A percentile compares a stretch with the other conserved stretches of the same genome.
These are phyloP conservation scores for Paramecium pentaurelia DNA, from an alignment of 73 alveolate species.

Conservation along the genomic window DNA sequence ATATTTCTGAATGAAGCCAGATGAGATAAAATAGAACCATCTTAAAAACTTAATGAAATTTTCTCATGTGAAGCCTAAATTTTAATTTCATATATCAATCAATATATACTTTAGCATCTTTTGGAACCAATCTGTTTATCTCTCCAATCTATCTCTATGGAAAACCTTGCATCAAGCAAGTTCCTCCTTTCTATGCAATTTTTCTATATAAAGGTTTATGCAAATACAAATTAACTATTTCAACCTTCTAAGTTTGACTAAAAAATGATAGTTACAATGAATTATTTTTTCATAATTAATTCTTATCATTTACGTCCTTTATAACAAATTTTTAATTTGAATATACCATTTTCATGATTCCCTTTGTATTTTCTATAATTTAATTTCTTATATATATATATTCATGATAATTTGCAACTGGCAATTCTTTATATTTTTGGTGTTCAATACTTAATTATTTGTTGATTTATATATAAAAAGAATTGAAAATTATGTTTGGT, in stretches of 20 bases:
- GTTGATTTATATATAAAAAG: not conserved
- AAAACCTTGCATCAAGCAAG: slow-evolving; percentile 64
- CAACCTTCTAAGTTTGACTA: slow-evolving; percentile 71
- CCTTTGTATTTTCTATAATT: not conserved
- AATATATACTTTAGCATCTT: slow-evolving; percentile 75
- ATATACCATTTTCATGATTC: not conserved
- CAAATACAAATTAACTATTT: slow-evolving; percentile 57
- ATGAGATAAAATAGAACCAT: slow-evolving; percentile 86
- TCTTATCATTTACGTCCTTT: not conserved
- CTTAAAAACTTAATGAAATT: slow-evolving; percentile 81
- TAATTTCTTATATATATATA: slow-evolving; percentile 7
- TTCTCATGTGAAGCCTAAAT: slow-evolving; percentile 81
- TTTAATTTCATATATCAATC: slow-evolving; percentile 65
- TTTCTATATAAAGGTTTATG: slow-evolving; percentile 68
- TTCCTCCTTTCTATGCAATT: slow-evolving; percentile 79
- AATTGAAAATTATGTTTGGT: not conserved
- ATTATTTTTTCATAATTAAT: slow-evolving; percentile 53
- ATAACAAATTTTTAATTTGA: not conserved
- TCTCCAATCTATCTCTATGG: slow-evolving; percentile 65
- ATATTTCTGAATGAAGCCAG: slow-evolving; percentile 81
- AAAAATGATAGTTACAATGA: slow-evolving; percentile 78
- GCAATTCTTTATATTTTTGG: not conserved
- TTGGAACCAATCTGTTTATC: slow-evolving; percentile 67
- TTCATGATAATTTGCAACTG: not conserved
- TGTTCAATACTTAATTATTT: not conserved